Conservation (phyloP, 768 basidiomycete genomes). For the Grammothele lineata region DNA sequence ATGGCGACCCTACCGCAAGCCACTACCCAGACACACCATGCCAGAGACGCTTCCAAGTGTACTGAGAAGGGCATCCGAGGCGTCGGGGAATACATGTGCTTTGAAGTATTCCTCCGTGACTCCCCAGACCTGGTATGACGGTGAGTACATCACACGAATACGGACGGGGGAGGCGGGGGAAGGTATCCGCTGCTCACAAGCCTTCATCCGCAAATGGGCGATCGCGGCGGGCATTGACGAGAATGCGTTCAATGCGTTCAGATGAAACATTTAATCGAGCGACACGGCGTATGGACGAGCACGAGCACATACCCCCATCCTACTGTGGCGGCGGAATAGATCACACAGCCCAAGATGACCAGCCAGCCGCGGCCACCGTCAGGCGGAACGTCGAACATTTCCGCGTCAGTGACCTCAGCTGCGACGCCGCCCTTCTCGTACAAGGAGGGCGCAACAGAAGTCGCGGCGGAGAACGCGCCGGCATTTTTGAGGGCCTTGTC, state of each 20-base stretch:
- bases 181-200: slow-evolving; percentile 22
- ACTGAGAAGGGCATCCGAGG: slow-evolving; percentile 19
- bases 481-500: slow-evolving; percentile 12
- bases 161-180: slow-evolving; percentile 13
- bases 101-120: slow-evolving; percentile 34
- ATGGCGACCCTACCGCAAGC: no score
- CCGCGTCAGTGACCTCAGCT: not conserved
- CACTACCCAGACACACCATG: slow-evolving; percentile 19
- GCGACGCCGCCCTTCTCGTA: slow-evolving; percentile 10
- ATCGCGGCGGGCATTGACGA: slow-evolving; percentile 5
- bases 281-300: not conserved
- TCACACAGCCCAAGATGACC: slow-evolving; percentile 20
- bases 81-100: slow-evolving; percentile 19
- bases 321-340: slow-evolving; percentile 17
- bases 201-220: slow-evolving; percentile 13
- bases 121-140: slow-evolving; percentile 25
- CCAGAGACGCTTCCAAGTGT: slow-evolving; percentile 19
- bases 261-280: no score
- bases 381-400: slow-evolving; percentile 14
- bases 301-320: slow-evolving; percentile 22
- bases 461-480: slow-evolving; percentile 6
- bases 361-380: slow-evolving; percentile 22
- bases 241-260: not conserved
- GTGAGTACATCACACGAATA: slow-evolving; percentile 17
- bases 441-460: slow-evolving; percentile 8